Conservation (phyloP, 352 stramenopile genomes). For the Peronospora destructor region DNA sequence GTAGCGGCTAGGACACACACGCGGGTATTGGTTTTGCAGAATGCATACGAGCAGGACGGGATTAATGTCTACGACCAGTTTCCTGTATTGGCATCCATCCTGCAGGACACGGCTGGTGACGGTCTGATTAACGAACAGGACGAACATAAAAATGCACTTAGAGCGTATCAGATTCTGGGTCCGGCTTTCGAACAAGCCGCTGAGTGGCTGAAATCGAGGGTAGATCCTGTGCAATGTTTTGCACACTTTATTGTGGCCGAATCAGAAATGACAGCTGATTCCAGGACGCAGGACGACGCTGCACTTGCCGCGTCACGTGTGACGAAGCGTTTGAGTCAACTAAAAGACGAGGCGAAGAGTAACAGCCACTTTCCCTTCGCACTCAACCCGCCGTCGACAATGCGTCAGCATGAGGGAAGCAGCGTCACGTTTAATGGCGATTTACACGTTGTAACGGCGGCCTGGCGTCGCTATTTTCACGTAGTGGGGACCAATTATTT, state of each 20-base stretch:
- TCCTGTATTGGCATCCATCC: constrained; percentile 20
- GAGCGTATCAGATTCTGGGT: constrained; percentile 41
- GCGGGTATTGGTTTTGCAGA: constrained; percentile 50
- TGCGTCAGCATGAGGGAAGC: constrained; percentile 7
- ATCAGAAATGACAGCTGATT: constrained; percentile 9
- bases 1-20: constrained; percentile 29
- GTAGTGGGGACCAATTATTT: constrained; percentile 59
- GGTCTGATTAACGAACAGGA: constrained; percentile 6
- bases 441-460: constrained; percentile 32
- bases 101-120: constrained; percentile 2
- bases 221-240: constrained; percentile 50
- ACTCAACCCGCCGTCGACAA: constrained; percentile 14
- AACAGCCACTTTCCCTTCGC: constrained; percentile 56
- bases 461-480: constrained; percentile 47
- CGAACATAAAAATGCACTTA: constrained; percentile 17
- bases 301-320: constrained; percentile 5
- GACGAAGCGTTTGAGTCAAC: constrained; percentile 27
- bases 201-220: constrained; percentile 23
- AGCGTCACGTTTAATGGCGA: constrained; percentile 34
- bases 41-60: constrained; percentile 39
- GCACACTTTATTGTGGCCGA: constrained; percentile 32
- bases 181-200: constrained; percentile 42
- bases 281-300: constrained; percentile 7
- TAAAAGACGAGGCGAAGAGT: constrained; percentile 22
- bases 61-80: constrained; percentile 46